Evolutionary conservation across 805 yeast species (phyloP), one percentile per base, ranked within the genome.

Genomic region (Wickerhamiella domercqiae): DNA sequence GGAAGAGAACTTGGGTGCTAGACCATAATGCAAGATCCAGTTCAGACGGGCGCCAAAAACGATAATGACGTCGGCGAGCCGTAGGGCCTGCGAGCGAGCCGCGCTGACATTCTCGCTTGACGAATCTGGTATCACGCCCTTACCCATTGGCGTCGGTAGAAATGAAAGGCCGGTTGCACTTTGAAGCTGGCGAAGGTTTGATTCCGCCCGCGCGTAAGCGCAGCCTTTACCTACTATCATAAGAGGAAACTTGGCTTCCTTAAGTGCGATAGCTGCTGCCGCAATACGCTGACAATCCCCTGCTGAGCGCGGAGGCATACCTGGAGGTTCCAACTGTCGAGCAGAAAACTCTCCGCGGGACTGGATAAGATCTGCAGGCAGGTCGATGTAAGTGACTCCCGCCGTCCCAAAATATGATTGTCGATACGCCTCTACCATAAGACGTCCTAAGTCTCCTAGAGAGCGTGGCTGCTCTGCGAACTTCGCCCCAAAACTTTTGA

Each of bases 131-230:
- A 77, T 55, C 0, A 76, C 70, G 7, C 86, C 86, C 53, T 77
- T 77, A 0, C 79, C 86, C 86, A 77, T 77, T 3, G 86, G 83
- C 0, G 84, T 76, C 7, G 84, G 81, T 35, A 77, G 49, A 46
- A 77, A 77, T 1, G 78, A 71, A 1, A 76, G 35, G 7, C 58
- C 48, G 36, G 71, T 67, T 1, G 37, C 26, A 4, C 51, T 36
- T 15, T 76, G 62, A 35, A 77, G 61, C 0, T 45, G 29, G 1
- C 67, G 53, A 6, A 76, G 41, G 2, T 52, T 49, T 1, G 22
- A 32, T 5, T 68, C 65, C 0, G 71, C 66, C 26, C 54, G 53
- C 2, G 61, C 58, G 40, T 67, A 62, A 0, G 77, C 68, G 2
- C 77, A 68, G 3, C 83, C 83, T 54, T 77, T 77, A 3, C 86